Evolutionary conservation across 805 yeast genomes (phyloP), one percentile per base, ranked within the genome.

Genomic region (Kluyveromyces starmeri): DNA sequence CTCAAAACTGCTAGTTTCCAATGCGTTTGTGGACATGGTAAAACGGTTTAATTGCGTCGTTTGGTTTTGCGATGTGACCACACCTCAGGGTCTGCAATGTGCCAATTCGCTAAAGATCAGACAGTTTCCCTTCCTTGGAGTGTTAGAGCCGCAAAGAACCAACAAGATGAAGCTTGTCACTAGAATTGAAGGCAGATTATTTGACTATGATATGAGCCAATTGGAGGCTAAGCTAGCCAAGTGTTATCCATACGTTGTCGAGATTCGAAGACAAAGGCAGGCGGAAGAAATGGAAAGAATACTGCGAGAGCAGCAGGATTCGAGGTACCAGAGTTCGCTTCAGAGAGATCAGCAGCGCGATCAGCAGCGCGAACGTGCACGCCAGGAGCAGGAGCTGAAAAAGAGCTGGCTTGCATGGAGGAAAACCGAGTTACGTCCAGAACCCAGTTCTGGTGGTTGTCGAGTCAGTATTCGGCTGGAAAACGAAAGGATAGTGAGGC

Each of bases 21-120:
- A 65, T 2, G 56, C 53, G 17, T 73, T 83, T 35, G 59, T 71
- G 10, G 55, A 63, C 23, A 63, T 67, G 46, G 50, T 75, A 35
- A 59, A 58, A 14, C 68, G 70, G 14, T 69, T 67, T 30, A 69
- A 82, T 28, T 53, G 78, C 2, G 44, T 83, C 3, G 58, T 83
- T 2, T 89, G 97, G 97, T 94, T 88, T 27, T 95, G 96, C 7
- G 79, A 83, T 50, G 72, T 81, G 16, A 69, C 71, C n/a, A 75
- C 76, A 37, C 74, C 86, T 14, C 97, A 89, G 55, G 83, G 89
- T 1, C 77, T 73, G 50, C 94, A 84, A 47, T 77, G 85, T 11
- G 81, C 94, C 0, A 78, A 81, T 49, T 75, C 79, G 24, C 68
- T 88, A 40, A 71, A 73, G 38, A 78, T 79, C 26, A 70, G 84